Percentiles rank a stretch among this genome's conserved stretches.
Conservation (phyloP, 1,284 basidiomycete species). For the Ceratobasidium theobromae region DNA sequence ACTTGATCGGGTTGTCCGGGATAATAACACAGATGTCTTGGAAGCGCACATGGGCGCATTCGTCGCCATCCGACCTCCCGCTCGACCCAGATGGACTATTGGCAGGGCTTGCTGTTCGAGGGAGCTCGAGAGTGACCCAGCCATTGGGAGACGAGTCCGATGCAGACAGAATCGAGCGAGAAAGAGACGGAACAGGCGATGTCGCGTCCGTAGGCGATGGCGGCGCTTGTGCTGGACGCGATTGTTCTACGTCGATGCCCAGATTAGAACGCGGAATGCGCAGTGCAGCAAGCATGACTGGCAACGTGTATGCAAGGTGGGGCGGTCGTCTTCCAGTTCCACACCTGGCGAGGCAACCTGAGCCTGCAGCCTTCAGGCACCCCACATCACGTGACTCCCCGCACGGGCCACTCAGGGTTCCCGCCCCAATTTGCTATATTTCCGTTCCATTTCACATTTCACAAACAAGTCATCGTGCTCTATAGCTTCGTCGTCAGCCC, state of each 20-base stretch:
- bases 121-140: slow-evolving; percentile 24
- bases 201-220: slow-evolving; percentile 21
- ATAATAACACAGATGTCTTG: slow-evolving; percentile 19
- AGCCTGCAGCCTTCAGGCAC: not conserved
- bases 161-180: slow-evolving; percentile 26
- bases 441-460: not conserved
- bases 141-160: slow-evolving; percentile 23
- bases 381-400: not conserved
- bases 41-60: slow-evolving; percentile 21
- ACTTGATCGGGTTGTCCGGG: slow-evolving; percentile 12
- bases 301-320: not conserved
- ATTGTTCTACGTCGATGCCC: not conserved
- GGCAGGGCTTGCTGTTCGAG: slow-evolving; percentile 3
- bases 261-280: slow-evolving; percentile 8
- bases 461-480: no score
- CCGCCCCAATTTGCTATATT: slow-evolving; percentile 16
- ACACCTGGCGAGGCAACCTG: not conserved
- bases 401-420: not conserved
- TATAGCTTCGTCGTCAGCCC: no score
- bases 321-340: slow-evolving; percentile 3
- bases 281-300: slow-evolving; percentile 4
- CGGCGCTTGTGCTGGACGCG: not conserved
- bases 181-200: slow-evolving; percentile 19
- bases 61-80: slow-evolving; percentile 1
- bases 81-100: slow-evolving; percentile 15